Conservation (phyloP, 768 basidiomycete species). For the Strobilomyces confusus region DNA sequence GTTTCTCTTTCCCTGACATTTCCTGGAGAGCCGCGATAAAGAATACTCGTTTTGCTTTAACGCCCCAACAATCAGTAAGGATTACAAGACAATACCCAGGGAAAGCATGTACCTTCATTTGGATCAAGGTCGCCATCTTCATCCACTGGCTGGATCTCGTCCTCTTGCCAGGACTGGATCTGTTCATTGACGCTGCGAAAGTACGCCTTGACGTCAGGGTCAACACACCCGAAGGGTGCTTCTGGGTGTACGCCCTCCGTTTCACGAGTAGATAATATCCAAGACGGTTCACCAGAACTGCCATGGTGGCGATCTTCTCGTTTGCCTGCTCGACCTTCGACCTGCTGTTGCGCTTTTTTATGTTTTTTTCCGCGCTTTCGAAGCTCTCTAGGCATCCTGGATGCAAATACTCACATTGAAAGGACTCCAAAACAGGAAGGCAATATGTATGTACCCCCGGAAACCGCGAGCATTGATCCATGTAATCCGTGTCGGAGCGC, state of each 20-base stretch:
- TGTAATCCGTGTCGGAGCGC: too few species aligned
- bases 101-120: conserved; percentile 56
- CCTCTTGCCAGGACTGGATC: conserved; percentile 78
- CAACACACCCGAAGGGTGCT: conserved; percentile 87
- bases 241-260: conserved; percentile 49
- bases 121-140: conserved; percentile 52
- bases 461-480: neutral
- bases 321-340: conserved; percentile 6
- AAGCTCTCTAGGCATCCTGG: conserved; percentile 66
- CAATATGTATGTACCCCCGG: neutral
- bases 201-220: conserved; percentile 89
- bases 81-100: neutral
- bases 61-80: neutral
- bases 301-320: conserved; percentile 2
- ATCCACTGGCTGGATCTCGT: conserved; percentile 39
- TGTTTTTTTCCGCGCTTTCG: conserved; percentile 76
- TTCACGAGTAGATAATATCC: conserved; percentile 53
- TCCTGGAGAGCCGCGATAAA: conserved; percentile 80
- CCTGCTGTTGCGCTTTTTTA: conserved; percentile 42
- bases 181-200: conserved; percentile 86
- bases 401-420: neutral
- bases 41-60: conserved; percentile 68
- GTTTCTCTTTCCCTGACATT: conserved; percentile 83
- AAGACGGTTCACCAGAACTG: conserved; percentile 52
- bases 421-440: conserved; percentile 6